Conservation (phyloP, 371 early-diverging fungal genomes). For the Phascolomyces articulosus region DNA sequence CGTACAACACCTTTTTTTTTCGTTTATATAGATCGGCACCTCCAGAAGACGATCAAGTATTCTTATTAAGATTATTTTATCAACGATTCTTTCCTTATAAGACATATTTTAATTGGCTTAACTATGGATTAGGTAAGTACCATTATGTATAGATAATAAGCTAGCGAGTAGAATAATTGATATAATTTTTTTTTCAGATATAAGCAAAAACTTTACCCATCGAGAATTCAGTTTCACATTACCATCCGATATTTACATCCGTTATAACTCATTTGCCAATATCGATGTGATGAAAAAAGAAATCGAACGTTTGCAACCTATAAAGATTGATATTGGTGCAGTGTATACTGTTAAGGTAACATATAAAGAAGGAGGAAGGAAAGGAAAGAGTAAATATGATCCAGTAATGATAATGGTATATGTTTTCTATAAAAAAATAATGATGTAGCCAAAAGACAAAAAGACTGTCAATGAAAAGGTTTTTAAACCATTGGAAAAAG, state of each 20-base stretch:
- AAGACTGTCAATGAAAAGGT: constrained; percentile 72
- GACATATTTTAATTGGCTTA: constrained; percentile 82
- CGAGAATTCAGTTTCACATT: constrained; percentile 97
- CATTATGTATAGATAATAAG: too few relatives aligned
- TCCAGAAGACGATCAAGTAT: constrained; percentile 27
- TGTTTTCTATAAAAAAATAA: too few relatives aligned
- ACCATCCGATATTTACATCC: constrained; percentile 77
- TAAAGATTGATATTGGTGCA: constrained; percentile 98
- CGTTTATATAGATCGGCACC: constrained; percentile 3
- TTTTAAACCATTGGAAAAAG: constrained; percentile 84
- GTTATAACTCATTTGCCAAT: constrained; percentile 87
- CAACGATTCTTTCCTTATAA: constrained; percentile 84
- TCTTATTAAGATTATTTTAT: constrained; percentile 77
- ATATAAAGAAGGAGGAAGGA: too few relatives aligned
- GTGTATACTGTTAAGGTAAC: constrained; percentile 81
- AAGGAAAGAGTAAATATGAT: too few relatives aligned
- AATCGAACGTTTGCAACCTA: constrained; percentile 73
- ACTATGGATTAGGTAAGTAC: constrained; percentile 68
- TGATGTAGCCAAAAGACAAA: constrained; percentile 83
- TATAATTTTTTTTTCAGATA: constrained; percentile 22
- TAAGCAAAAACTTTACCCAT: constrained; percentile 69
- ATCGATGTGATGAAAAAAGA: constrained; percentile 78
- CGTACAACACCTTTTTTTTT: neutral
- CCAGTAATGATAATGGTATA: too few relatives aligned
- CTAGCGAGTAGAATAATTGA: too few relatives aligned